Percentiles rank a stretch among this genome's conserved stretches.
These are phyloP conservation scores for Penicillium crustosum DNA, from an alignment of 2,329 filamentous ascomycete genomes.

Conservation along the genomic window DNA sequence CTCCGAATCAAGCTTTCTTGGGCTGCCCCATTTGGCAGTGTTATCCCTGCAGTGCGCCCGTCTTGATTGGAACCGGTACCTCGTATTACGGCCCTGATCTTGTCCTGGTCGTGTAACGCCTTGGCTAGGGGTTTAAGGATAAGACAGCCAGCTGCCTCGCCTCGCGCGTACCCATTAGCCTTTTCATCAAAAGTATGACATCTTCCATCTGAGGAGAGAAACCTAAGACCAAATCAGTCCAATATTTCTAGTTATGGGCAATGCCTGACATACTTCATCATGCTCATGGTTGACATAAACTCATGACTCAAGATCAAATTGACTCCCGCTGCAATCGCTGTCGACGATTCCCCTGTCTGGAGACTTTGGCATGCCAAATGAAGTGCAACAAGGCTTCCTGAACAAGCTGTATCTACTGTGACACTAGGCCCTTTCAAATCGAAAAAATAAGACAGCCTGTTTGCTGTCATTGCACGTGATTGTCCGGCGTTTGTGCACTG, in stretches of 20 bases:
- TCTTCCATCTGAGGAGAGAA: constrained; percentile 31
- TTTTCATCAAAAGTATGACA: constrained; percentile 40
- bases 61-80: constrained; percentile 47
- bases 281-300: constrained; percentile 29
- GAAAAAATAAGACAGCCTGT: constrained; percentile 36
- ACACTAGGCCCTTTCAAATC: constrained; percentile 36
- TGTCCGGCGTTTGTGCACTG: constrained; percentile 30
- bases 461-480: constrained; percentile 29
- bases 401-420: constrained; percentile 39
- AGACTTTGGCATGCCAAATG: constrained; percentile 35
- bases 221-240: constrained; percentile 9
- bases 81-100: constrained; percentile 46
- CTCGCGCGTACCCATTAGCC: constrained; percentile 49
- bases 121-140: constrained; percentile 45
- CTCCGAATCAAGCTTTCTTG: constrained; percentile 35
- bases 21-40: constrained; percentile 39
- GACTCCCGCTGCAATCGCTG: constrained; percentile 27
- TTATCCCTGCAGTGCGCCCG: constrained; percentile 48
- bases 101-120: constrained; percentile 45
- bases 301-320: constrained; percentile 31
- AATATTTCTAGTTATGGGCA: rapidly evolving
- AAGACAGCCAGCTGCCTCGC: constrained; percentile 46
- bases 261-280: constrained; percentile 16
- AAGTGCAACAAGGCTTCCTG: constrained; percentile 32
- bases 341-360: constrained; percentile 22